Evolutionary conservation across 768 basidiomycete species (phyloP), one percentile per base, ranked within the genome.

Genomic region (Pleurotus giganteus): DNA sequence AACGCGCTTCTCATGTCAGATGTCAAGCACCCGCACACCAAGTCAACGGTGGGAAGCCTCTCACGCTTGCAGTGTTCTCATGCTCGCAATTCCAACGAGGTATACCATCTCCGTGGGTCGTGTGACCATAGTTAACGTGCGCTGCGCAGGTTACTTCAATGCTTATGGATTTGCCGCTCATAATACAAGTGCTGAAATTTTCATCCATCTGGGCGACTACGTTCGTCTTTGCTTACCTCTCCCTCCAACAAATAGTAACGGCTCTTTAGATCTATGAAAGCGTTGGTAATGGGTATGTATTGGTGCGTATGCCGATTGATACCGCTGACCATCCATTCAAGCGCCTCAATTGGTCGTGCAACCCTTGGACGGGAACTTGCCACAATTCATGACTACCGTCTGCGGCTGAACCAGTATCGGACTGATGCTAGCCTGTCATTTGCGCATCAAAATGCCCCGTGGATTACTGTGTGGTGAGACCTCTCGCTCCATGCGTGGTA

Each of bases 171-270:
- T 76, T 47, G 81, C 80, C 5, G 77, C 80, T n/a, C 77, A 74
- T 55, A 79, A 80, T 55, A 77, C 79, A 11, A 71, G 72, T 11
- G 74, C 80, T 1, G 80, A 84, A 55, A 65, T 82, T 28, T 83
- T 80, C 54, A 64, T 84, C 6, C 83, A 84, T 58, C 72, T 85
- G 17, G 83, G 83, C 5, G 82, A 84, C 65, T 85, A 83, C 59
- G 79, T 81, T 58, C 19, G 75, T 67, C 23, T 23, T 13, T 36
- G n/a, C 11, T 21, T 7, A 1, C n/a, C n/a, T 26, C 34, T 23
- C 6, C 13, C 31, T 50, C 6, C n/a, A n/a, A 11, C 21, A 4
- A 6, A 17, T 15, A 5, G 9, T 36, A 2, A 26, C n/a, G 2
- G 17, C 8, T 23, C 4, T 8, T 11, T 37, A 80, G 78, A 80